Percentiles rank a stretch among this genome's conserved stretches.
Evolutionary conservation across 2,329 filamentous ascomycete genomes (phyloP).

Genomic region (Fusarium sp.): DNA sequence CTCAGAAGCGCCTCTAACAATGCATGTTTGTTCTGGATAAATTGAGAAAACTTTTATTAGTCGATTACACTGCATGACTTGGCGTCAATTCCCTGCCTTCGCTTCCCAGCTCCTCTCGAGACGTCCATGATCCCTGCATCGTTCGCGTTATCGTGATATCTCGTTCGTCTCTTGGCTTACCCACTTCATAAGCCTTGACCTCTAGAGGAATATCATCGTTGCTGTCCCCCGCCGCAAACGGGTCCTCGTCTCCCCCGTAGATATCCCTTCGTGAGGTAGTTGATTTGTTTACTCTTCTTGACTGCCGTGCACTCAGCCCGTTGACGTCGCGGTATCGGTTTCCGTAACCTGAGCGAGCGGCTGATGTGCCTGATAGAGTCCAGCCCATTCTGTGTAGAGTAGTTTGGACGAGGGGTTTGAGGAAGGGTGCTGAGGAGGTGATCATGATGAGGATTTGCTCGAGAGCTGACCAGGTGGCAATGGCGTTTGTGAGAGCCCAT

Average conservation of each 20-base stretch:
- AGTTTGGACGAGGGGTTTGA: slow-evolving; percentile 6
- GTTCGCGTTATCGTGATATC: neutral
- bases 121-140: neutral
- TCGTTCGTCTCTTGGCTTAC: neutral
- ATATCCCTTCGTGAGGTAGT: neutral
- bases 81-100: slow-evolving; percentile 18
- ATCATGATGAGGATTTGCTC: slow-evolving; percentile 30
- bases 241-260: slow-evolving; percentile 10
- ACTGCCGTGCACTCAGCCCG: neutral
- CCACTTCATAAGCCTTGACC: neutral
- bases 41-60: neutral
- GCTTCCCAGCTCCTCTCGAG: slow-evolving; percentile 11
- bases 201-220: slow-evolving; percentile 11
- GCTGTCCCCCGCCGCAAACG: slow-evolving; percentile 6
- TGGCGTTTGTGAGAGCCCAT: slow-evolving; percentile 23
- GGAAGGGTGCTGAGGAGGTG: slow-evolving; percentile 12
- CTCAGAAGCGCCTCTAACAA: neutral
- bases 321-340: neutral
- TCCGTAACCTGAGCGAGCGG: slow-evolving; percentile 2
- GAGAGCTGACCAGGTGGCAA: slow-evolving; percentile 19
- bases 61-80: slow-evolving; percentile 17
- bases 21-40: neutral
- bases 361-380: slow-evolving; percentile 11
- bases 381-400: slow-evolving; percentile 6
- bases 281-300: neutral